Conservation (phyloP, 495 filamentous ascomycete species). For the Aspergillus haitiensis region DNA sequence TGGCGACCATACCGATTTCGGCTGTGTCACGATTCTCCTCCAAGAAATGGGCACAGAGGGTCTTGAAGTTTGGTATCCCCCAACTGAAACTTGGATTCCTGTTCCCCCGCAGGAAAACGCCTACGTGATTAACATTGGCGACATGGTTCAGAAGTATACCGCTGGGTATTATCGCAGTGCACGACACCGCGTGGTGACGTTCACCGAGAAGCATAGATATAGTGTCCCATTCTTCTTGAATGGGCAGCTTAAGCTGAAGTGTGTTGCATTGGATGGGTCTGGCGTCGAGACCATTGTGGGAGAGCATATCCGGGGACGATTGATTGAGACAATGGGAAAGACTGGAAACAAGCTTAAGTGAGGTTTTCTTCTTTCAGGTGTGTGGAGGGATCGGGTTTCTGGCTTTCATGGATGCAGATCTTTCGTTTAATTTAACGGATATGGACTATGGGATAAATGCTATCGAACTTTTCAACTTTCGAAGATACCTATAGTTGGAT, state of each 20-base stretch:
- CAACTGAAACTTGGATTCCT: constrained; percentile 21
- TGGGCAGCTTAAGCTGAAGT: constrained; percentile 2
- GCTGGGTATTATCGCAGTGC: constrained; percentile 24
- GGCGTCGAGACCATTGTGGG: background rate
- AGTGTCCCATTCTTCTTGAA: constrained; percentile 25
- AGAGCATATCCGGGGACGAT: background rate
- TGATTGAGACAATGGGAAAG: background rate
- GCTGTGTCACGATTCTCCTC: constrained; percentile 38
- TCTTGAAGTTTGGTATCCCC: constrained; percentile 16
- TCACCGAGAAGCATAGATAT: constrained; percentile 15
- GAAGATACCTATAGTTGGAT: too few relatives aligned
- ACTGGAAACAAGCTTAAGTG: background rate
- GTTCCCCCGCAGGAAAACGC: constrained; percentile 21
- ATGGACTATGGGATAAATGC: too few relatives aligned
- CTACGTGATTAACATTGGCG: constrained; percentile 31
- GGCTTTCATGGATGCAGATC: too few relatives aligned
- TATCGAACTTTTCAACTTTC: too few relatives aligned
- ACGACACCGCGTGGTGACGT: constrained; percentile 25
- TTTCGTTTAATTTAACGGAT: too few relatives aligned
- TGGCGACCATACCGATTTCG: constrained; percentile 42
- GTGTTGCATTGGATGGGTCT: background rate
- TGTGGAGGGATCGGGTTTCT: too few relatives aligned
- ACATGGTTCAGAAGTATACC: constrained; percentile 25
- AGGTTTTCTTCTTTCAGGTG: background rate
- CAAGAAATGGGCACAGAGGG: constrained; percentile 26